Percentiles rank a stretch among this genome's conserved stretches.
Evolutionary conservation across 2,329 filamentous ascomycete genomes (phyloP).

Genomic region (Fusarium sp.): DNA sequence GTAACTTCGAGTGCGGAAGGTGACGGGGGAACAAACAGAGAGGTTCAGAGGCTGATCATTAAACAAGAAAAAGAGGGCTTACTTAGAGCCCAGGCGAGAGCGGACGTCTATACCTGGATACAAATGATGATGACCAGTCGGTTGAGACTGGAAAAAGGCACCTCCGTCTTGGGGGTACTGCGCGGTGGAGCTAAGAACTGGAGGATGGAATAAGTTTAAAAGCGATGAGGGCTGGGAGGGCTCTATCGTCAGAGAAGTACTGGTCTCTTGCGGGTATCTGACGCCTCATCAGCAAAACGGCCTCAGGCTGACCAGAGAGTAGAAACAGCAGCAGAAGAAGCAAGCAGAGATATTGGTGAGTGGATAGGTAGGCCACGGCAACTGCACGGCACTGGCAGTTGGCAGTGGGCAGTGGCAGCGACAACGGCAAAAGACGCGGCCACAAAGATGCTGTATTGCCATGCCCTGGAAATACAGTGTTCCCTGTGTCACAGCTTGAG

Average conservation of each 20-base stretch:
- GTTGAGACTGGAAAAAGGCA: conserved; percentile 62
- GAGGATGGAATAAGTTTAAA: conserved; percentile 65
- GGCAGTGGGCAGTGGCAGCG: conserved; percentile 41
- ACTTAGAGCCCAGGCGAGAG: conserved; percentile 67
- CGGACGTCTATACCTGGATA: conserved; percentile 65
- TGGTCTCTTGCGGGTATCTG: conserved; percentile 69
- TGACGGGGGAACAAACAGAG: conserved; percentile 11
- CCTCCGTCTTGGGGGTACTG: conserved; percentile 64
- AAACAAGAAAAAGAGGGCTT: conserved; percentile 51
- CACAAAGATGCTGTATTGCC: conserved; percentile 50
- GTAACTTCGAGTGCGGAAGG: conserved; percentile 7
- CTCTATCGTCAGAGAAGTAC: conserved; percentile 66
- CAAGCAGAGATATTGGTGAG: conserved; percentile 23
- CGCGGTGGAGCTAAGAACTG: conserved; percentile 59
- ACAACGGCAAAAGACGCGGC: conserved; percentile 44
- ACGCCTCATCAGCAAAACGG: conserved; percentile 46
- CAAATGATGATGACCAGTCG: conserved; percentile 56
- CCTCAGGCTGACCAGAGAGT: conserved; percentile 37
- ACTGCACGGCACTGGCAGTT: conserved; percentile 41
- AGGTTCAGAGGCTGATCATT: conserved; percentile 3
- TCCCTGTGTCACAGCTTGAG: conserved; percentile 47
- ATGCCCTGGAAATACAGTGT: conserved; percentile 49
- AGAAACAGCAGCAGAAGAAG: conserved; percentile 30
- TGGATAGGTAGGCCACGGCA: conserved; percentile 22
- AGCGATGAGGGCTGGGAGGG: conserved; percentile 64